Evolutionary conservation across 352 stramenopile genomes (phyloP).

Genomic region (Globisporangium cylindrosporum): DNA sequence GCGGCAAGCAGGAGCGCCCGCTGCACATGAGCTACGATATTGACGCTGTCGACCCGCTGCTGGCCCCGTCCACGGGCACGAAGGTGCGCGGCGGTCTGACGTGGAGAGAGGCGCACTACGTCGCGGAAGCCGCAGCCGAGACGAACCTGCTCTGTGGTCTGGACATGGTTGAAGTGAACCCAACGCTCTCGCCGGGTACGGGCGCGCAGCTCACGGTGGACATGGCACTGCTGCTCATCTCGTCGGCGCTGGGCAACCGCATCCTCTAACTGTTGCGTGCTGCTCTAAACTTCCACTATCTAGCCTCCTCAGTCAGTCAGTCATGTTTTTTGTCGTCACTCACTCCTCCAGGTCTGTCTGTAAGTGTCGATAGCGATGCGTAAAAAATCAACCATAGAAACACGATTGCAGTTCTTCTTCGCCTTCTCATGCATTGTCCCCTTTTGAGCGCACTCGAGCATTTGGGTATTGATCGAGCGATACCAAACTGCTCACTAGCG

Average conservation of each 20-base stretch:
- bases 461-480: not conserved
- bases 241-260: slow-evolving; percentile 90
- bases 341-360: not conserved
- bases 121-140: slow-evolving; percentile 91
- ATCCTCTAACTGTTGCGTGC: slow-evolving; percentile 66
- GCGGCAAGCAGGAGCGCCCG: slow-evolving; percentile 81
- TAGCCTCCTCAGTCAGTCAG: not conserved
- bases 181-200: slow-evolving; percentile 80
- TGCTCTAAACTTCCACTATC: not conserved
- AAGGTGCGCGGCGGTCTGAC: slow-evolving; percentile 93
- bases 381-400: slow-evolving; percentile 2
- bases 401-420: not conserved
- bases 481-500: not conserved
- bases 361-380: slow-evolving; percentile 1
- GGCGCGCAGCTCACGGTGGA: slow-evolving; percentile 92
- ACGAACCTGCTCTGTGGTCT: slow-evolving; percentile 87
- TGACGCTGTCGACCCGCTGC: slow-evolving; percentile 94
- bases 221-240: slow-evolving; percentile 91
- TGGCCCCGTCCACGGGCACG: slow-evolving; percentile 96
- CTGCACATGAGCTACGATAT: slow-evolving; percentile 98
- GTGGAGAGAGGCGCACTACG: slow-evolving; percentile 96
- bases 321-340: not conserved
- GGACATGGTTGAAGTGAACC: slow-evolving; percentile 97
- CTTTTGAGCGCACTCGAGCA: not conserved
- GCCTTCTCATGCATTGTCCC: not conserved